phyloP scores from a whole-genome alignment of 1,284 basidiomycete species.

The Neotropicomus parvogracilis region DNA sequence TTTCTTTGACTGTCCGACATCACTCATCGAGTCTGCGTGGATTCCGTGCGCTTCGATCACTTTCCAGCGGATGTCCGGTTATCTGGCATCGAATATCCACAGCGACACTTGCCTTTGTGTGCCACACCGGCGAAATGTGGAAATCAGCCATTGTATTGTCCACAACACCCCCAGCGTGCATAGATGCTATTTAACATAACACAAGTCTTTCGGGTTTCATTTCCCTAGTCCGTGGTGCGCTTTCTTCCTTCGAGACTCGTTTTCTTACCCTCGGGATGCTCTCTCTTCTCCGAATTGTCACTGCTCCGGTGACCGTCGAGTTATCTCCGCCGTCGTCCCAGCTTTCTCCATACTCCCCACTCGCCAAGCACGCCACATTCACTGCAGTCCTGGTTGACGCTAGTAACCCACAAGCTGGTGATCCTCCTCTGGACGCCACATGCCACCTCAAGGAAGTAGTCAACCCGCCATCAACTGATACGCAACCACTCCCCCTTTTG shows the following conservation, averaged over 20 bases:
- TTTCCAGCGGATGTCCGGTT: background rate
- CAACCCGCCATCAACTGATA: background rate
- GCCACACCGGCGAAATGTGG: slow-evolving; percentile 7
- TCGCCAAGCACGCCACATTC: slow-evolving; percentile 10
- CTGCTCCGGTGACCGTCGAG: slow-evolving; percentile 8
- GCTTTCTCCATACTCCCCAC: background rate
- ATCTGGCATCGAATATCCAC: slow-evolving; percentile 6
- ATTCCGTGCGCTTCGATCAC: background rate
- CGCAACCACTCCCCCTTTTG: background rate
- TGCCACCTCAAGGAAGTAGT: background rate
- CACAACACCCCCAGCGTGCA: background rate
- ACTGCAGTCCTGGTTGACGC: slow-evolving; percentile 2
- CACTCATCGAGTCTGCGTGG: too few relatives aligned
- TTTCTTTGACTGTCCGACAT: too few relatives aligned
- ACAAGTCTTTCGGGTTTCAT: background rate
- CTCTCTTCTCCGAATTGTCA: slow-evolving; percentile 5
- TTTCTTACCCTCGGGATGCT: slow-evolving; percentile 14
- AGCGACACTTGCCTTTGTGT: slow-evolving; percentile 12
- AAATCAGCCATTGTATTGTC: slow-evolving; percentile 19
- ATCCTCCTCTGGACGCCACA: background rate
- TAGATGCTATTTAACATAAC: slow-evolving; percentile 20
- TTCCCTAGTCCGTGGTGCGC: background rate
- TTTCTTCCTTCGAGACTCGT: background rate
- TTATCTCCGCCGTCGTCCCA: slow-evolving; percentile 4
- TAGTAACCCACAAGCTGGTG: background rate